These are phyloP conservation scores for Hsuehochloa calcarea DNA, from an alignment of 176 grass and related monocot species.

Conservation along the genomic window DNA sequence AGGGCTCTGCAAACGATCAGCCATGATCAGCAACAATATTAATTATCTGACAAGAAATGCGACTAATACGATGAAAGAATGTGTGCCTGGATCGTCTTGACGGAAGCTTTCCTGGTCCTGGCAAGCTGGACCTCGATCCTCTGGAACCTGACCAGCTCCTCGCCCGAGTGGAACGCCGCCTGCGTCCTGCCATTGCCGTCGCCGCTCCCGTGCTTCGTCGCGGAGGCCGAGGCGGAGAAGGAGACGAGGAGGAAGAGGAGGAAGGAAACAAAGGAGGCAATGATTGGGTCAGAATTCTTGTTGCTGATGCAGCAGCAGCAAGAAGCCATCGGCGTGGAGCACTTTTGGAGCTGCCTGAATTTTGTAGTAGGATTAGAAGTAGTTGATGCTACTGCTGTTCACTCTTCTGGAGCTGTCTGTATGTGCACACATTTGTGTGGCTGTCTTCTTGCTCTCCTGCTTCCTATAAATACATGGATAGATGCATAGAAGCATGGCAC, in stretches of 20 bases:
- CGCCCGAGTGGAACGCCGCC: background rate
- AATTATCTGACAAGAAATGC: background rate
- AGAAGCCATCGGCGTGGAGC: constrained; percentile 25
- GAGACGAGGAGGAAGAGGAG: background rate
- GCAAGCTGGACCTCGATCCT: constrained; percentile 43
- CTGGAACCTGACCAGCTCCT: constrained; percentile 35
- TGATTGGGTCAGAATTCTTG: background rate
- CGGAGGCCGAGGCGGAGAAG: background rate
- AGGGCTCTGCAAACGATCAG: constrained; percentile 44
- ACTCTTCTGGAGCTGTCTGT: constrained; percentile 21
- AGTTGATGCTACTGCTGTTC: background rate
- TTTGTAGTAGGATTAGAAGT: constrained; percentile 27
- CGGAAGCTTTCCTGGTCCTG: constrained; percentile 46
- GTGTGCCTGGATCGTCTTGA: constrained; percentile 66
- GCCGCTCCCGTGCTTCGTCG: background rate
- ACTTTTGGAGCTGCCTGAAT: constrained; percentile 30
- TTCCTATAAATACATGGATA: constrained; percentile 20
- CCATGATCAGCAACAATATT: background rate
- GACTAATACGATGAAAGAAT: background rate
- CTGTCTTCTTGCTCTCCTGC: constrained; percentile 38
- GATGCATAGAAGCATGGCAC: background rate
- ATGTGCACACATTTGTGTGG: background rate
- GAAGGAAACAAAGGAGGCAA: constrained; percentile 35
- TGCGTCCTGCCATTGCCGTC: constrained; percentile 27
- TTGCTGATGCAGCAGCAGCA: background rate